phyloP scores from a whole-genome alignment of 805 yeast species.

The Saccharomycopsis oosterbeekiorum region DNA sequence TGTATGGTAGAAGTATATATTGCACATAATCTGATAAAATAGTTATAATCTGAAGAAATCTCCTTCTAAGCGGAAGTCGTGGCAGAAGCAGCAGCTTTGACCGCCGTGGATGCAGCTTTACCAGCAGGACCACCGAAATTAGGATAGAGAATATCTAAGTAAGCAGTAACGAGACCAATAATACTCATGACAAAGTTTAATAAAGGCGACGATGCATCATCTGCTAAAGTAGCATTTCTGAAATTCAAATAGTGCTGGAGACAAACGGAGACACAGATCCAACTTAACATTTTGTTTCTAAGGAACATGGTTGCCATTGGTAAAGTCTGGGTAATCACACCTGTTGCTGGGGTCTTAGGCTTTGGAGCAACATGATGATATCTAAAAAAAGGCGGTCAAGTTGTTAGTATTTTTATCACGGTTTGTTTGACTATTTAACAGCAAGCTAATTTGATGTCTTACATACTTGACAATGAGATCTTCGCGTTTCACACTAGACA shows the following conservation, averaged over 20 bases:
- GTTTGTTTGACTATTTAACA: neutral
- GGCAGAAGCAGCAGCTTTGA: neutral
- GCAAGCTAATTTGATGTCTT: neutral
- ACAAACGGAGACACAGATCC: slow-evolving; percentile 15
- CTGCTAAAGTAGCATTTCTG: slow-evolving; percentile 11
- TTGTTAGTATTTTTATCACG: neutral
- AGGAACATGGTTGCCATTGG: slow-evolving; percentile 19
- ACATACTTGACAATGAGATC: slow-evolving; percentile 18
- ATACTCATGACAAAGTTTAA: slow-evolving; percentile 10
- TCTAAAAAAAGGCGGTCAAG: neutral
- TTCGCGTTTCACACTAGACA: slow-evolving; percentile 15
- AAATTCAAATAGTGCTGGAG: slow-evolving; percentile 18
- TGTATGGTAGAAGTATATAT: neutral
- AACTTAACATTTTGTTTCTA: slow-evolving; percentile 17
- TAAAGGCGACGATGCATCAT: slow-evolving; percentile 17
- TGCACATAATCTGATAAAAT: neutral
- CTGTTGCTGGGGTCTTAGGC: slow-evolving; percentile 15
- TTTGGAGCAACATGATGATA: slow-evolving; percentile 12
- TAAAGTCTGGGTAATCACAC: slow-evolving; percentile 17
- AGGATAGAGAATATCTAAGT: slow-evolving; percentile 10
- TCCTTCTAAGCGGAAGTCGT: neutral
- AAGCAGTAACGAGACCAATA: slow-evolving; percentile 12
- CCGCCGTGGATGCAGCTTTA: slow-evolving; percentile 1
- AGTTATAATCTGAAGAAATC: neutral
- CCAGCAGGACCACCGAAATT: neutral